These are phyloP conservation scores for Dioscorea zingiberensis DNA, from an alignment of 106 monocot species.

Conservation along the genomic window DNA sequence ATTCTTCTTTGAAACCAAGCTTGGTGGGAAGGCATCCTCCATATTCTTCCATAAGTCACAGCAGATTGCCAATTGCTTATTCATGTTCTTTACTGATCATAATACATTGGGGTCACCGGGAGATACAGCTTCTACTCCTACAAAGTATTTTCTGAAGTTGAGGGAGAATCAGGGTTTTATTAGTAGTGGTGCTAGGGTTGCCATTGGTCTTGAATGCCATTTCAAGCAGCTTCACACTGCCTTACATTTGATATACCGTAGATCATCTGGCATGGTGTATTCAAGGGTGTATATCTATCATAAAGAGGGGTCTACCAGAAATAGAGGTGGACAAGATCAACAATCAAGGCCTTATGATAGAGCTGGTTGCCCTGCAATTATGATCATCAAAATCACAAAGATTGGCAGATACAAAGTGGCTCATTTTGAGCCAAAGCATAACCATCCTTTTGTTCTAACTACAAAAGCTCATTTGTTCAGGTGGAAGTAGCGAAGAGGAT, in stretches of 20 bases:
- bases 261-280: slow-evolving; percentile 39
- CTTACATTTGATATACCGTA: slow-evolving; percentile 29
- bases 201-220: slow-evolving; percentile 67
- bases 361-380: slow-evolving; percentile 35
- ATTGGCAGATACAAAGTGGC: slow-evolving; percentile 35
- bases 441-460: slow-evolving; percentile 42
- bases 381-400: slow-evolving; percentile 42
- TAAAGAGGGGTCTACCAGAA: slow-evolving; percentile 37
- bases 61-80: slow-evolving; percentile 25
- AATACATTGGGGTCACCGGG: slow-evolving; percentile 57
- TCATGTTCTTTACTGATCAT: slow-evolving; percentile 76
- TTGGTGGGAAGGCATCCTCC: slow-evolving; percentile 28
- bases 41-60: slow-evolving; percentile 25
- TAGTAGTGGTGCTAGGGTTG: slow-evolving; percentile 23
- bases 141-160: slow-evolving; percentile 52
- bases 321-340: slow-evolving; percentile 7
- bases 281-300: slow-evolving; percentile 45
- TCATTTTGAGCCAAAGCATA: slow-evolving; percentile 36
- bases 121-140: slow-evolving; percentile 22
- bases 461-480: slow-evolving; percentile 32
- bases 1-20: slow-evolving; percentile 45
- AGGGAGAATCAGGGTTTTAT: slow-evolving; percentile 17
- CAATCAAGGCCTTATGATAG: slow-evolving; percentile 29
- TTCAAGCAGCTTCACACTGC: slow-evolving; percentile 52
- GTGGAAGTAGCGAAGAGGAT: slow-evolving; percentile 31